Conservation (phyloP, 2,329 filamentous ascomycete species). For the Colletotrichum sojae region DNA sequence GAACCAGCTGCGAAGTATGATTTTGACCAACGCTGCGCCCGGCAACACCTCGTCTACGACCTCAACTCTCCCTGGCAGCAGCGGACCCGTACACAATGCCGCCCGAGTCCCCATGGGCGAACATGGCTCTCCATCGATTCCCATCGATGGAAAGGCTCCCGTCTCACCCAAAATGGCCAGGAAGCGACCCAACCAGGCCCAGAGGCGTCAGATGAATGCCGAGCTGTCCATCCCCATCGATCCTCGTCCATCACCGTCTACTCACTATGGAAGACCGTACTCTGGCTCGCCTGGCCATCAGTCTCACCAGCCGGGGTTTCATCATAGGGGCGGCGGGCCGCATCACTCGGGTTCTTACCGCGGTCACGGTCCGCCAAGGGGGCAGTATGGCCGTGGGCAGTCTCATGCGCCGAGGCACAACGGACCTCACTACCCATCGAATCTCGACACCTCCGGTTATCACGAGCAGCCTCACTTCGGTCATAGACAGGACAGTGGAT, state of each 20-base stretch:
- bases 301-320: constrained; percentile 38
- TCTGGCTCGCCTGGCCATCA: constrained; percentile 48
- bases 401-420: constrained; percentile 45
- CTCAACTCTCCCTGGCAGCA: constrained; percentile 19
- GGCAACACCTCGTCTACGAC: constrained; percentile 33
- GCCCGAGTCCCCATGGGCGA: background rate
- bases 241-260: constrained; percentile 53
- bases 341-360: constrained; percentile 12
- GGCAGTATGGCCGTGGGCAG: constrained; percentile 14
- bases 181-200: constrained; percentile 74
- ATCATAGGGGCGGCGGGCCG: constrained; percentile 8
- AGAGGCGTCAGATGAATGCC: constrained; percentile 73
- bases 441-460: constrained; percentile 19
- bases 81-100: background rate
- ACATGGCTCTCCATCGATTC: constrained; percentile 41
- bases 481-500: constrained; percentile 22
- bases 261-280: constrained; percentile 48
- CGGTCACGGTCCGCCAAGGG: constrained; percentile 13
- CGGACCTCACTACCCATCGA: constrained; percentile 43
- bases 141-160: constrained; percentile 53
- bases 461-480: constrained; percentile 14
- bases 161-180: constrained; percentile 50
- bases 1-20: constrained; percentile 71
- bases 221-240: constrained; percentile 71
- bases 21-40: constrained; percentile 65